phyloP scores from a whole-genome alignment of 805 yeast species.

The Jamesozyma piceae region DNA sequence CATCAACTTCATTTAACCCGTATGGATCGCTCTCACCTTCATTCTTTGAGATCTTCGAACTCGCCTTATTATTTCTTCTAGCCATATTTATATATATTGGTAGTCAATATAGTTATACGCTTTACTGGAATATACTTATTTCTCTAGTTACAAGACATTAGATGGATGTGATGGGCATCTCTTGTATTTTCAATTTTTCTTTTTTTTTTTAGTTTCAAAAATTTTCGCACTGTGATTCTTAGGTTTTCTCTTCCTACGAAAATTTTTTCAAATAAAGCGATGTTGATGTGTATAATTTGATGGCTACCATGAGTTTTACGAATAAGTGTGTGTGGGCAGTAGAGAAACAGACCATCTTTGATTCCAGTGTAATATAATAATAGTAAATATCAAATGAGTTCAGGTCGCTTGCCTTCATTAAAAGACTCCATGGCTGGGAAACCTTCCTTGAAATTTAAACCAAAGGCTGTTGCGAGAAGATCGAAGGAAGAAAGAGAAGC shows the following conservation, averaged over 20 bases:
- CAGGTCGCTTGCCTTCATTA: slow-evolving; percentile 31
- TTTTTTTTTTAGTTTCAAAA: not conserved
- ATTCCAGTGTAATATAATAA: not conserved
- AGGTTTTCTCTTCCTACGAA: not conserved
- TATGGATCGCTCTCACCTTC: slow-evolving; percentile 23
- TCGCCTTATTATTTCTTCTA: not conserved
- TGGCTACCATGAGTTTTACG: not conserved
- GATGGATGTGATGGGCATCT: slow-evolving; percentile 14
- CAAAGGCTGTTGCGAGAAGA: slow-evolving; percentile 79
- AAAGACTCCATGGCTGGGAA: slow-evolving; percentile 19
- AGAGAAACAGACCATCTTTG: not conserved
- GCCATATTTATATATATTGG: not conserved
- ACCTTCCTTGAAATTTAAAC: slow-evolving; percentile 66
- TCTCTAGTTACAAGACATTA: not conserved
- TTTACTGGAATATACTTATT: not conserved
- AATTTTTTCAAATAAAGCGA: not conserved
- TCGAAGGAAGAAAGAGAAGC: slow-evolving; percentile 77
- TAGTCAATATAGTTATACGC: not conserved
- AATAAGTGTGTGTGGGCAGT: not conserved
- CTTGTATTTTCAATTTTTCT: not conserved
- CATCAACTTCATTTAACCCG: slow-evolving; percentile 60
- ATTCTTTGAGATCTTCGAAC: not conserved
- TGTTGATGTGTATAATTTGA: not conserved
- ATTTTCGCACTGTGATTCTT: slow-evolving; percentile 1
- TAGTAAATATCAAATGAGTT: slow-evolving; percentile 4